Evolutionary conservation across 306 rosid species (phyloP), one percentile per base, ranked within the genome.

Genomic region (Quercus engelmannii): DNA sequence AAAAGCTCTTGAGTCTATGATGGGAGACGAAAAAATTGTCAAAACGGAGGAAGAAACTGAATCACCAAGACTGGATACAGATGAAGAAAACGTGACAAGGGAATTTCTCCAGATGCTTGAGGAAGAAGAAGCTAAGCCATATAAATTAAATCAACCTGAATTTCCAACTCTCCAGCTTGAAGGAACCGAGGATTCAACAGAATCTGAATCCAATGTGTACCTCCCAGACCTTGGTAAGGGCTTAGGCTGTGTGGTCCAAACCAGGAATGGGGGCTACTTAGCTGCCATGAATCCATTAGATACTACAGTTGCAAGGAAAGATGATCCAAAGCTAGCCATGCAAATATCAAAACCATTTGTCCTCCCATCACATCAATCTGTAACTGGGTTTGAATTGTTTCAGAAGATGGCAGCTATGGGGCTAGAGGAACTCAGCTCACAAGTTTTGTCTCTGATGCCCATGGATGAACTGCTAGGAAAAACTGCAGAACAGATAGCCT

Each of bases 31-130:
- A 58, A 83, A 58, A 14, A 52, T 14, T 35, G 17, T 74, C 69
- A 82, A 74, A 38, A 78, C 55, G 11, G 90, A 91, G 14, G 91
- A 89, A 18, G 94, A 89, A 79, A 76, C 73, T 17, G 88, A 68
- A 23, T 79, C 92, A 55, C 96, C 87, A 61, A 86, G 87, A 65
- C 80, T 96, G 51, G 96, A 91, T 73, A 94, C 88, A 14, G 96
- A 93, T 52, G 99, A 96, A 87, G 97, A 93, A 81, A 89, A 86
- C 56, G 98, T 93, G 20, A 90, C 98, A 1, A 91, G 67, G 85
- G 99, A 96, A 78, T 96, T 96, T 83, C 93, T 96, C 76, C 94
- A 91, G 80, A 68, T 91, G 98, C 98, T 96, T 23, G 99, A 96
- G 91, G 90, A 77, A 15, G 97, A 90, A 84, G 93, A 91, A 33